Percentiles rank a stretch among this genome's conserved stretches.
These are phyloP conservation scores for Lodderomyces elongisporus DNA, from an alignment of 1,139 yeast genomes.

Conservation along the genomic window DNA sequence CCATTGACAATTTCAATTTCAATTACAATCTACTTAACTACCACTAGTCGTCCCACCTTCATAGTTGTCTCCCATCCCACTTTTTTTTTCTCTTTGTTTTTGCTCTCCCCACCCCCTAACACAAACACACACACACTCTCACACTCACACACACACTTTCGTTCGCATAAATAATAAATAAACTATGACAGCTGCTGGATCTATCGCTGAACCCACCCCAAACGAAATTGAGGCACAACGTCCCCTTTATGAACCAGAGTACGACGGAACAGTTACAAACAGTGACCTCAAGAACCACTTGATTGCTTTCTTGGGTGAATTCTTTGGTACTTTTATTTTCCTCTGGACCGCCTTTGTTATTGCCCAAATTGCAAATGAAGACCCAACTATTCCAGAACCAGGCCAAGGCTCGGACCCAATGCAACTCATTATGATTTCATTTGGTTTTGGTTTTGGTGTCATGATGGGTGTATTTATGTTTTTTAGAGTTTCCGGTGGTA, in stretches of 20 bases:
- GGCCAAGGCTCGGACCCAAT: slow-evolving; percentile 55
- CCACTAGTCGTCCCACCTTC: no score
- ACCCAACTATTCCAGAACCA: slow-evolving; percentile 35
- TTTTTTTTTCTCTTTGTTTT: no score
- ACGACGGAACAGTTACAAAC: slow-evolving; percentile 13
- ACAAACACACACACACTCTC: no score
- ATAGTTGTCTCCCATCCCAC: no score
- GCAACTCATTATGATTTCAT: slow-evolving; percentile 69
- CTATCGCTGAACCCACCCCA: slow-evolving; percentile 10
- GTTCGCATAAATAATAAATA: not conserved
- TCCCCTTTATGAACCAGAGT: slow-evolving; percentile 27
- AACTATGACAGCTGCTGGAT: not conserved
- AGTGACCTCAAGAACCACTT: slow-evolving; percentile 29
- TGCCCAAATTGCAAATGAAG: slow-evolving; percentile 81
- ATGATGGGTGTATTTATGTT: slow-evolving; percentile 71
- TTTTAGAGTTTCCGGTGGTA: slow-evolving; percentile 83
- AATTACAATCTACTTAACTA: no score
- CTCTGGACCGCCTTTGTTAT: slow-evolving; percentile 77
- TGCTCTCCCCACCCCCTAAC: no score
- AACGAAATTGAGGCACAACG: slow-evolving; percentile 27
- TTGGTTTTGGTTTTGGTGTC: slow-evolving; percentile 86
- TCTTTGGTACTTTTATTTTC: slow-evolving; percentile 82
- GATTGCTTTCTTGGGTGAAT: slow-evolving; percentile 49
- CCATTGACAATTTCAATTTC: no score
- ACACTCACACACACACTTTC: no score